Base-by-base conservation (phyloP, 371 early-diverging fungal genomes). In the Saksenaea vasiformis region DNA sequence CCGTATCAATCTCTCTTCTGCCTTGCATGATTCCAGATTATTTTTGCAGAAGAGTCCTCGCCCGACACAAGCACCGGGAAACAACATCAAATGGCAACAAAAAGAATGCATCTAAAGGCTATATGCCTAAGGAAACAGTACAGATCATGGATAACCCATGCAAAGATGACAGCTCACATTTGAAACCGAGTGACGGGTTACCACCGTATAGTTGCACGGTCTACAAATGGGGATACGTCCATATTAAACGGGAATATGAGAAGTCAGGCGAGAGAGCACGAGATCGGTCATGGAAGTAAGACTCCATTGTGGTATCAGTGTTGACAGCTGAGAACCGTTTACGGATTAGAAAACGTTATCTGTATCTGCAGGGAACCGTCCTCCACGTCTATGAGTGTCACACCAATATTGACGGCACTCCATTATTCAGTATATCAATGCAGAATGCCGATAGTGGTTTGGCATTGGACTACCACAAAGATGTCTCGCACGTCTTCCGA, bases 151-250 rank as follows among this genome's bases (percentile, higher is more conserved):
- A 47, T 3, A 7, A 22, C n/a, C 19, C 24, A 47, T 22, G 10
- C 47, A 47, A 22, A n/a, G 0, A 22, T 47, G 22, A 22, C 10
- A 10, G 2, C 1, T 10, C 22, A 22, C n/a, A 10, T 19, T 47
- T 22, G 7, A 47, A 26, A 22, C 22, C n/a, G 22, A 47, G 22
- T 47, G 47, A 47, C 22, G 24, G 17, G 35, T 36, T 72, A 24
- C 80, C 80, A 5, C 61, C 54, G 1, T 80, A 80, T 31, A 62
- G 66, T 27, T 80, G 78, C 53, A 67, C 72, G 1, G 69, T 80
- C 2, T 68, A 74, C 26, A 76, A 76, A 36, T 64, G 64, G 47
- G 80, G 80, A 3, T 66, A 72, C 38, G 65, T 69, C 0, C 51
- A 55, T 17, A 60, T 73, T 10, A 80, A 78, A 44, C 59, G 65